These are phyloP conservation scores for Magnaporthales sp. DNA, from an alignment of 2,329 filamentous ascomycete species.

Conservation along the genomic window DNA sequence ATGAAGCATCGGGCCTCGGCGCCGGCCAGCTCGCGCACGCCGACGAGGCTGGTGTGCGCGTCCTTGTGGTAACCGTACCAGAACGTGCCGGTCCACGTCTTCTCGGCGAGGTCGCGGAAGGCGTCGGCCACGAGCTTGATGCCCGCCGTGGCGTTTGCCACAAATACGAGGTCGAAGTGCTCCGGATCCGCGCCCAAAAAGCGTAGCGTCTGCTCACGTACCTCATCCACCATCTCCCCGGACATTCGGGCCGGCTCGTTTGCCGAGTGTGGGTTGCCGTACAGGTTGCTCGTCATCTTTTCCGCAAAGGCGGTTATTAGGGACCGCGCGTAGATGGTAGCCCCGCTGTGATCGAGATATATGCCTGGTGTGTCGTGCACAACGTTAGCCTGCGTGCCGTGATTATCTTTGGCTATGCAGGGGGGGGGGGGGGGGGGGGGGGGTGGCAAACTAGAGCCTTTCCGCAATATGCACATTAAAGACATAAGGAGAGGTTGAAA, in stretches of 20 bases:
- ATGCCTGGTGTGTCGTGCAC: constrained; percentile 21
- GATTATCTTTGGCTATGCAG: neutral
- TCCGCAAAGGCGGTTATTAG: constrained; percentile 45
- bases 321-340: constrained; percentile 49
- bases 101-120: constrained; percentile 43
- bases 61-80: constrained; percentile 55
- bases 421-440: too few species aligned
- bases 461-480: neutral
- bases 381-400: neutral
- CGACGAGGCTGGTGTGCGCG: constrained; percentile 56
- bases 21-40: constrained; percentile 55
- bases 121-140: constrained; percentile 53
- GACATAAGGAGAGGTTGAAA: neutral
- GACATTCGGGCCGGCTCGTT: constrained; percentile 49
- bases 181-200: constrained; percentile 51
- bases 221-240: constrained; percentile 46
- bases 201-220: constrained; percentile 41
- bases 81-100: constrained; percentile 34
- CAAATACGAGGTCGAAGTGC: constrained; percentile 54
- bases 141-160: constrained; percentile 53
- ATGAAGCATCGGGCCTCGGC: constrained; percentile 44
- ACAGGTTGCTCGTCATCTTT: constrained; percentile 48
- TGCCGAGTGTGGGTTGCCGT: constrained; percentile 61
- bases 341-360: constrained; percentile 51
- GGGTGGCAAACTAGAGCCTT: too few species aligned